phyloP scores from a whole-genome alignment of 805 yeast genomes.

The Candida pseudofarinosa region DNA sequence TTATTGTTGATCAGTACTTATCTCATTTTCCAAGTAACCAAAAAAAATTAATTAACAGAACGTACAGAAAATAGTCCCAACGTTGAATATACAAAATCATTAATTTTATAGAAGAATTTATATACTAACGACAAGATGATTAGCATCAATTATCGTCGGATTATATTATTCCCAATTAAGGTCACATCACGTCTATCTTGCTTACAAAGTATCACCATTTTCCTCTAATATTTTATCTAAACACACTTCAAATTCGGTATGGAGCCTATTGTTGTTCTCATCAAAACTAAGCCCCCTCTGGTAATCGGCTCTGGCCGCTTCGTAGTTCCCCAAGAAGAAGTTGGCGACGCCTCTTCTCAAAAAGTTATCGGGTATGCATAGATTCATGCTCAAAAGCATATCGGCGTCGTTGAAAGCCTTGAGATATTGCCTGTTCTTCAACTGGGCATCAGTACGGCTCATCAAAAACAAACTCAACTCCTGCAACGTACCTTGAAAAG shows the following conservation, averaged over 20 bases:
- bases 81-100: no score
- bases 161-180: not conserved
- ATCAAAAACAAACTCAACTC: constrained; percentile 63
- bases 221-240: constrained; percentile 49
- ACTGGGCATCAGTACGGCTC: constrained; percentile 67
- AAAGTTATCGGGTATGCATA: constrained; percentile 64
- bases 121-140: no score
- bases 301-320: constrained; percentile 59
- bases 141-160: no score
- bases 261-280: constrained; percentile 48
- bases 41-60: no score
- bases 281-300: constrained; percentile 71
- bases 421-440: constrained; percentile 50
- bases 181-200: not conserved
- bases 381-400: constrained; percentile 54
- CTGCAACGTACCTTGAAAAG: constrained; percentile 67
- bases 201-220: constrained; percentile 49
- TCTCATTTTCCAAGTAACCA: not conserved
- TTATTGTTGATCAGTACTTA: not conserved
- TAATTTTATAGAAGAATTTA: no score
- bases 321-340: constrained; percentile 57
- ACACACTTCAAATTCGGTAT: constrained; percentile 45
- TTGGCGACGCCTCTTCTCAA: constrained; percentile 66
- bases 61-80: no score
- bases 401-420: constrained; percentile 71